These are phyloP conservation scores for Aspergillus sp. DNA, from an alignment of 2,329 filamentous ascomycete species.

Conservation along the genomic window DNA sequence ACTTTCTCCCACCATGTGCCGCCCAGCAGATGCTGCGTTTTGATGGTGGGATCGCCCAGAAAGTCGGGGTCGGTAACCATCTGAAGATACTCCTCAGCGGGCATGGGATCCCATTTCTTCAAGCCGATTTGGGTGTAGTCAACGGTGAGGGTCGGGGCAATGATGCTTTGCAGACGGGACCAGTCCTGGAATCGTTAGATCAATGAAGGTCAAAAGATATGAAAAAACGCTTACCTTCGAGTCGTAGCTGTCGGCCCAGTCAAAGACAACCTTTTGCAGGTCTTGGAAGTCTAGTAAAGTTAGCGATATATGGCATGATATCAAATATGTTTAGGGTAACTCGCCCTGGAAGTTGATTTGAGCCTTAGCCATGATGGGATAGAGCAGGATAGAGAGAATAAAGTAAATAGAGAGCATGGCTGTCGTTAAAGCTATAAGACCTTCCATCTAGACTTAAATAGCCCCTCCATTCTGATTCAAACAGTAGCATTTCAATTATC, in stretches of 20 bases:
- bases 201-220: background rate
- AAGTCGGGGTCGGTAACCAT: slow-evolving; percentile 52
- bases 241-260: slow-evolving; percentile 41
- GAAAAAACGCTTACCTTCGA: slow-evolving; percentile 26
- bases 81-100: slow-evolving; percentile 51
- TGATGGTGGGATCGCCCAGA: slow-evolving; percentile 53
- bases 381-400: background rate
- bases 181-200: slow-evolving; percentile 26
- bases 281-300: slow-evolving; percentile 24
- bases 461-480: too few relatives aligned
- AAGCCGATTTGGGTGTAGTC: slow-evolving; percentile 62
- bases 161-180: slow-evolving; percentile 32
- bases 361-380: background rate
- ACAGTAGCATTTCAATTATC: background rate
- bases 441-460: background rate
- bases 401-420: background rate
- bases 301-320: background rate
- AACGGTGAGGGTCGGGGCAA: slow-evolving; percentile 40
- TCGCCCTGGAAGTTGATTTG: background rate
- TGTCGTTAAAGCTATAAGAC: background rate
- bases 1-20: slow-evolving; percentile 51
- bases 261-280: slow-evolving; percentile 30
- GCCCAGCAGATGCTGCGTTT: slow-evolving; percentile 59
- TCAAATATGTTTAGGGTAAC: background rate
- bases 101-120: slow-evolving; percentile 54